These are phyloP conservation scores for Stephanodiscus minutulus DNA, from an alignment of 108 stramenopile species.

Conservation along the genomic window DNA sequence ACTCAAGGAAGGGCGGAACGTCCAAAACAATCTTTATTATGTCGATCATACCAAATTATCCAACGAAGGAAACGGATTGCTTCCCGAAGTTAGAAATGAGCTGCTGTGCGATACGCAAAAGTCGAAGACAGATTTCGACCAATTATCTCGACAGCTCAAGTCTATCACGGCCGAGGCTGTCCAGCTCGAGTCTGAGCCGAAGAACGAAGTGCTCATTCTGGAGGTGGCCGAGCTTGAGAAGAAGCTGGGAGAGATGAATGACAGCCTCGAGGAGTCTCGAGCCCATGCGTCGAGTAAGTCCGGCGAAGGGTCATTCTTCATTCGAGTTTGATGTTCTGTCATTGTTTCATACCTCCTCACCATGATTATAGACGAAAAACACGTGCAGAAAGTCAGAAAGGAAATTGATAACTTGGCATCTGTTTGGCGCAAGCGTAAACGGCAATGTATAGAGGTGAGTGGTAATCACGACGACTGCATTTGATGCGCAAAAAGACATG, in stretches of 20 bases:
- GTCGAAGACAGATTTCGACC: conserved; percentile 46
- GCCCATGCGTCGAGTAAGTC: conserved; percentile 36
- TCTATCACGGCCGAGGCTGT: conserved; percentile 34
- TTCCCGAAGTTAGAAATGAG: conserved; percentile 55
- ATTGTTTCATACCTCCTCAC: background rate
- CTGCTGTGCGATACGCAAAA: conserved; percentile 48
- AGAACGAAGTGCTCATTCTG: conserved; percentile 61
- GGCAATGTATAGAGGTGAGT: conserved; percentile 54
- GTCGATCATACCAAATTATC: conserved; percentile 66
- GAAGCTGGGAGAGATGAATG: conserved; percentile 34
- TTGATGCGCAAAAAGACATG: background rate
- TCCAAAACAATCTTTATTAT: conserved; percentile 70
- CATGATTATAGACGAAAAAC: conserved; percentile 50
- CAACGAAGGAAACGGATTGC: conserved; percentile 64
- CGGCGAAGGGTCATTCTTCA: background rate
- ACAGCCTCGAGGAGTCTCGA: conserved; percentile 56
- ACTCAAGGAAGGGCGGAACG: conserved; percentile 68
- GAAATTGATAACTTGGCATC: conserved; percentile 64
- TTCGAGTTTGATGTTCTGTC: background rate
- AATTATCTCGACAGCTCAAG: conserved; percentile 32
- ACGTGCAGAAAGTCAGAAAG: conserved; percentile 55
- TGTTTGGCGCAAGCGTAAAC: conserved; percentile 70
- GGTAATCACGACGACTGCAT: background rate
- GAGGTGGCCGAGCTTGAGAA: conserved; percentile 52
- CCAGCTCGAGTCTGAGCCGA: conserved; percentile 73